Percentiles rank a stretch among this genome's conserved stretches.
phyloP scores from a whole-genome alignment of 2,329 filamentous ascomycete genomes.

The Pseudogymnoascus sp. region DNA sequence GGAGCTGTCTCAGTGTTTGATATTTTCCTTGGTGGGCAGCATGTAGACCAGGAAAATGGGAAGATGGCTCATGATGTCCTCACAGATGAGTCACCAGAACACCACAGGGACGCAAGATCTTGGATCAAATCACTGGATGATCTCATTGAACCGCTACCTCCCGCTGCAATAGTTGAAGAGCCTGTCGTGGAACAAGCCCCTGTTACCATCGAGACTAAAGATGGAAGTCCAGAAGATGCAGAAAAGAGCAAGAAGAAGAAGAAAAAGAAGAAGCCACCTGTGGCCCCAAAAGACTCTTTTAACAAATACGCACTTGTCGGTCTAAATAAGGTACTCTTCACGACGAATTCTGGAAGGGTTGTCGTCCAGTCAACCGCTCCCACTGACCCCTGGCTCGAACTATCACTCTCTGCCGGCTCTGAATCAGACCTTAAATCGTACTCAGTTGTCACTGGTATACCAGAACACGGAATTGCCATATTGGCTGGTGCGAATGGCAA shows the following conservation, averaged over 20 bases:
- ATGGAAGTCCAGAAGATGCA: background rate
- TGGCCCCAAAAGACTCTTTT: conserved; percentile 38
- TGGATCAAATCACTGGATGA: conserved; percentile 3
- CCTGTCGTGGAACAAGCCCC: background rate
- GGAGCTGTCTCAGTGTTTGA: conserved; percentile 48
- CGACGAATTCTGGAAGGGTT: conserved; percentile 53
- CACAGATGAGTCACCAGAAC: background rate
- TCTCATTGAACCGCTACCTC: background rate
- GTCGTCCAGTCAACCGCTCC: conserved; percentile 35
- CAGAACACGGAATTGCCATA: conserved; percentile 33
- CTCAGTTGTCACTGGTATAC: conserved; percentile 36
- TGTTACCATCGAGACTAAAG: background rate
- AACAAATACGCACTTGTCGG: conserved; percentile 55
- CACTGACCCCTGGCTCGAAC: conserved; percentile 22
- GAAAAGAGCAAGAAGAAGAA: conserved; percentile 13
- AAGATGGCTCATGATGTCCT: background rate
- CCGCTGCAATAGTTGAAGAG: background rate
- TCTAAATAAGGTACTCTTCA: conserved; percentile 44
- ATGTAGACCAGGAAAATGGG: background rate
- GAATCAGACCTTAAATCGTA: conserved; percentile 38
- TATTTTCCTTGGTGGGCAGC: background rate
- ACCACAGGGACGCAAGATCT: background rate
- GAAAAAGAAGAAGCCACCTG: conserved; percentile 27
- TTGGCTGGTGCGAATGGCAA: conserved; percentile 38
- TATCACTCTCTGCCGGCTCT: conserved; percentile 24